Base-by-base conservation (phyloP, 2,329 filamentous ascomycete species). In the Cladophialophora immunda region DNA sequence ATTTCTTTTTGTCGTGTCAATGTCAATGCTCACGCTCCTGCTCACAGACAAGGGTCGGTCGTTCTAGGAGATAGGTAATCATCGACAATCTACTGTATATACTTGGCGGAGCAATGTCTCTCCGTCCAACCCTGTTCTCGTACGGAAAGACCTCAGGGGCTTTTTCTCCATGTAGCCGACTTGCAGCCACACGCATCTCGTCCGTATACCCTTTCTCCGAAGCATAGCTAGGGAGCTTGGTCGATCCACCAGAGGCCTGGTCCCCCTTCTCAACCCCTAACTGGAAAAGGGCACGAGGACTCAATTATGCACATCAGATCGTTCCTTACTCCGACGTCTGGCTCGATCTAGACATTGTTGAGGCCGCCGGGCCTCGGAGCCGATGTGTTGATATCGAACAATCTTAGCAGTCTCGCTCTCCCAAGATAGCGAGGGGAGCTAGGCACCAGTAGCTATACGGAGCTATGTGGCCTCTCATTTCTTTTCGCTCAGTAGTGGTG, bases 21-120 rank as follows among this genome's bases (percentile, higher is more conserved):
- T n/a, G 38, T 19, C 38, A n/a, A 41, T 41, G 38, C 38, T 19
- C 38, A 41, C 38, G 32, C 11, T 34, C 11, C 6, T 9, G 15
- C 38, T 41, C 38, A 41, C 17, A n/a, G 15, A n/a, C 17, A 2
- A n/a, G 38, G 34, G 34, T 38, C 34, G 34, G 34, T 38, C 47
- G 47, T 22, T 52, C 47, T 25, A 25, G 57, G 27, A 27, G 29
- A 59, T 52, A 52, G 11, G 38, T 60, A 19, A 52, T 36, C 38
- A 25, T 38, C 15, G 45, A 38, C 41, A 45, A n/a, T 27, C n/a
- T 27, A 15, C 27, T 32, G 22, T 2, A 32, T 30, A 41, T 41
- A n/a, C 17, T n/a, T 27, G 45, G 22, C 58, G 58, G 47, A 54
- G 47, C 30, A 53, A 61, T 27, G 38, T 38, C 47, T 61, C 47